Conservation (phyloP, 768 basidiomycete species). For the Leucogyrophana mollusca region DNA sequence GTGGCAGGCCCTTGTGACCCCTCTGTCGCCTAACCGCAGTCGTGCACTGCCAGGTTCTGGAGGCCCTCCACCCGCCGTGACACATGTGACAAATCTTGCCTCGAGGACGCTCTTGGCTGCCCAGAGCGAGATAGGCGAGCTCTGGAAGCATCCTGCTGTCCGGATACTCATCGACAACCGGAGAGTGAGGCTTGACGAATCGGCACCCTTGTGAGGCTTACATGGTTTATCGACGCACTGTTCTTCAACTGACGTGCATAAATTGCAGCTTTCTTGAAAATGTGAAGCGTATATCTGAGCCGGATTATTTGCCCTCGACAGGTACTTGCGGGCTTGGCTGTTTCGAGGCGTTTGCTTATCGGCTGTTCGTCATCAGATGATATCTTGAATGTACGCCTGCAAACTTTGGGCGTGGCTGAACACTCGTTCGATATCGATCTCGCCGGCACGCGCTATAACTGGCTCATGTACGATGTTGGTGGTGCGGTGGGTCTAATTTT, state of each 20-base stretch:
- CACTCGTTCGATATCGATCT: slow-evolving; percentile 69
- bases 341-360: slow-evolving; percentile 4
- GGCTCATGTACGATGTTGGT: slow-evolving; percentile 83
- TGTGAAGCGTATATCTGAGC: slow-evolving; percentile 61
- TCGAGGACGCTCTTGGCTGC: slow-evolving; percentile 51
- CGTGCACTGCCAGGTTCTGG: slow-evolving; percentile 37
- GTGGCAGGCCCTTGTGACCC: slow-evolving; percentile 63
- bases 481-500: slow-evolving; percentile 58
- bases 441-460: slow-evolving; percentile 62
- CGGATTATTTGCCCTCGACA: slow-evolving; percentile 70
- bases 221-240: slow-evolving; percentile 2
- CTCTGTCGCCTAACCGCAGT: slow-evolving; percentile 38
- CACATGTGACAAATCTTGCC: slow-evolving; percentile 50
- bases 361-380: slow-evolving; percentile 49
- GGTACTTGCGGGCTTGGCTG: slow-evolving; percentile 37
- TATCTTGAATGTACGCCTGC: slow-evolving; percentile 75
- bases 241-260: slow-evolving; percentile 1
- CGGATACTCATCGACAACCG: slow-evolving; percentile 52
- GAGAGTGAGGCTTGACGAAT: slow-evolving; percentile 71
- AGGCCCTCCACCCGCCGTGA: slow-evolving; percentile 27
- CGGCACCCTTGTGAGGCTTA: slow-evolving; percentile 64
- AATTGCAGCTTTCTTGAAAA: slow-evolving; percentile 62
- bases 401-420: slow-evolving; percentile 78
- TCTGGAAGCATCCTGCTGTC: slow-evolving; percentile 74
- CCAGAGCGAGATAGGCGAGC: slow-evolving; percentile 52